Evolutionary conservation across 2,329 filamentous ascomycete genomes (phyloP), one percentile per base, ranked within the genome.

Genomic region (Nannizziopsis arthrosporioides): DNA sequence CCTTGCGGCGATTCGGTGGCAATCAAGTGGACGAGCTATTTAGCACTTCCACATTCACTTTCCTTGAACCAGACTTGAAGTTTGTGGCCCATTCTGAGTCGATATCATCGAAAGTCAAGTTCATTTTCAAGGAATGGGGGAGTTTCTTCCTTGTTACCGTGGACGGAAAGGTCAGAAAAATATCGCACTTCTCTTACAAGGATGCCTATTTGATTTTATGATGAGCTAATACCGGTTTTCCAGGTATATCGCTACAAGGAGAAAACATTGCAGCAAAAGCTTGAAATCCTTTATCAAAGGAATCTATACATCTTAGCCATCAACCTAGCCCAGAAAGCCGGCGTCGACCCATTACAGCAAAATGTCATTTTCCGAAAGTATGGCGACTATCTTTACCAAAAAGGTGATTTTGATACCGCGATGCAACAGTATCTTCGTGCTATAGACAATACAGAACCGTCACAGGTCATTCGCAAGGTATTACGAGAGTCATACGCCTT

Each of bases 381-480:
- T 64, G 92, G 90, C 10, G 92, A 98, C 62, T 85, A 90, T 59
- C 68, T 96, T 2, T 96, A 98, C 59, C 86, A 93, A 55, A 94
- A 94, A 60, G 87, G 85, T 3, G 89, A 95, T 61, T 98, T 90
- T 60, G 92, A 98, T 61, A 92, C 85, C 5, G 89, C 93, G n/a
- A 98, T 98, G 93, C 84, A 93, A 58, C 92, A 96, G 64, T 98
- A 98, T 61, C 80, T 98, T 53, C 84, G 87, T 57, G 90, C 93
- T 0, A 95, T 98, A 51, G 89, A 95, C 61, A 92, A 86, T 51
- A 96, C 90, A 0, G 90, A 96, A 59, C 90, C 90, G 5, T 95
- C 90, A 1, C 90, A 95, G 61, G 87, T 96, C 41, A 95, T 96
- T 59, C 78, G 90, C 57, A 95, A 94, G 71, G 84, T 85, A 61